Base-by-base conservation (phyloP, 495 filamentous ascomycete genomes). In the Penicillium ochrochloron region DNA sequence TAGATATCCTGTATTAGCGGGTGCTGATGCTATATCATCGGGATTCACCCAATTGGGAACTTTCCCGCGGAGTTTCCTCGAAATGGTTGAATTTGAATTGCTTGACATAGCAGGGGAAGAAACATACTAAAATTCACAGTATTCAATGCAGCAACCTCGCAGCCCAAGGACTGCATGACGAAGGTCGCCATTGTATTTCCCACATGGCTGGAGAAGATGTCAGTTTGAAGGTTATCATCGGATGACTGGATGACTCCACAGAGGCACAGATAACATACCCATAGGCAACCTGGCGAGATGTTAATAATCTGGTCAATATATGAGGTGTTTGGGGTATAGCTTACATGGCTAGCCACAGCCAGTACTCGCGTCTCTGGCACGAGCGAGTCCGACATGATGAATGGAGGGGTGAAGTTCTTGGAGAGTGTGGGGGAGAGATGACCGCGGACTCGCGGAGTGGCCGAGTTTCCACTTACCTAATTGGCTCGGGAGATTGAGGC, bases 341-440 rank as follows among this genome's bases (percentile, higher is more conserved):
- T 78, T 91, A 97, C 95, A 96, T 99, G 95, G 78, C 95, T 98
- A 73, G 95, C 95, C 66, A 98, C 87, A 46, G 95, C 94, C 72
- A 99, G 84, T 60, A 99, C 93, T 71, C 86, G 82, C 34, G 93
- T 96, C 73, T 95, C 92, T 12, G 93, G 92, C 50, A 96, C 85
- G 31, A 86, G 69, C 59, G 52, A 66, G 46, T 79, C 76, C 8
- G 71, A 70, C 77, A 80, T 80, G 61, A 58, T 64, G 57, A 57
- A 51, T 60, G 39, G 53, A 57, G 42, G 25, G 51, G 25, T 50
- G 29, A 52, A 39, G 21, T 62, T 56, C 46, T 23, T 39, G 21
- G 53, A 56, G 31, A 34, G 53, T 56, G 53, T 56, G 53, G 64
- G 48, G 57, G 63, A 56, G 44, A 52, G 60, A 46, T 19, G 60